Evolutionary conservation across 495 filamentous ascomycete genomes (phyloP).

Genomic region (Neurospora discreta): DNA sequence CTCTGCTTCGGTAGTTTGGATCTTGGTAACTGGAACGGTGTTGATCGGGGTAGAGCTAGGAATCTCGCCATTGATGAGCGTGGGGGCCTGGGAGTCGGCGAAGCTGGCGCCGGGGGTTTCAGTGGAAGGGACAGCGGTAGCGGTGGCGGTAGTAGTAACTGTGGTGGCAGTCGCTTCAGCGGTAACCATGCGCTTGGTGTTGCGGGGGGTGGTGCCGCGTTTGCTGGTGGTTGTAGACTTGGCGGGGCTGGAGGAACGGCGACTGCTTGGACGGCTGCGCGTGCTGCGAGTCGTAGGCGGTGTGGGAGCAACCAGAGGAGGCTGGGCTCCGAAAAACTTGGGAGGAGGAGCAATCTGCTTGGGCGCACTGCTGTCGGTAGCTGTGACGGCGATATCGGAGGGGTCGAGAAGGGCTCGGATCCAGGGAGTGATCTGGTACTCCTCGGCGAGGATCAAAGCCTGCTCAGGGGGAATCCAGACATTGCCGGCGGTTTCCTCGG

Average conservation of each 20-base stretch:
- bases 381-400: conserved; percentile 44
- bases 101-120: conserved; percentile 16
- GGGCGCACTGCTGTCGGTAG: conserved; percentile 32
- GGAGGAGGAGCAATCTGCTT: conserved; percentile 65
- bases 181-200: conserved; percentile 51
- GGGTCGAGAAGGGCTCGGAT: conserved; percentile 81
- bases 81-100: conserved; percentile 22
- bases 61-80: conserved; percentile 26
- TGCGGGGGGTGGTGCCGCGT: conserved; percentile 44
- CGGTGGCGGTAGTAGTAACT: neutral
- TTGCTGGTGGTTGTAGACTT: conserved; percentile 41
- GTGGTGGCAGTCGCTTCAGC: conserved; percentile 23
- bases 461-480: conserved; percentile 85
- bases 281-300: conserved; percentile 32
- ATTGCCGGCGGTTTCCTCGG: conserved; percentile 90
- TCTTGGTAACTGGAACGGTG: conserved; percentile 15
- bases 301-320: conserved; percentile 31
- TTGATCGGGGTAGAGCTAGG: conserved; percentile 17
- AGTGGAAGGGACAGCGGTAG: neutral
- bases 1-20: conserved; percentile 21
- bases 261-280: conserved; percentile 40
- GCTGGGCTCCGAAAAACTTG: conserved; percentile 37
- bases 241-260: conserved; percentile 43
- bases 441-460: conserved; percentile 73
- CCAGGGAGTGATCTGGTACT: conserved; percentile 73